These are phyloP conservation scores for Flaveria brownii DNA, from an alignment of 129 eudicot species.

Conservation along the genomic window DNA sequence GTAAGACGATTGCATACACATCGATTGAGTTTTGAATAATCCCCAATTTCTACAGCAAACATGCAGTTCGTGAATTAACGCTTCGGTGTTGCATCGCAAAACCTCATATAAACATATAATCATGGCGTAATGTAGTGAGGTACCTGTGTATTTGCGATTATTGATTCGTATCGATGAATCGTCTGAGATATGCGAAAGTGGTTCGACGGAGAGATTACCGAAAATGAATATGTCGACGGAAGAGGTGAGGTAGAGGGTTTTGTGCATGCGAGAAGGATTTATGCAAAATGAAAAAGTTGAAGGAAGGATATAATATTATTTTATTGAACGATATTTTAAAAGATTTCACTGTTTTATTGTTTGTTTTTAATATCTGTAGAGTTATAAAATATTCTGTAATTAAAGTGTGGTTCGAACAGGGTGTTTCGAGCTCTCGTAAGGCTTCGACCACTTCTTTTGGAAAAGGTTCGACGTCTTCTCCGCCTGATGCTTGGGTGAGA, in stretches of 20 bases:
- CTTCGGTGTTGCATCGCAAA: too few relatives aligned
- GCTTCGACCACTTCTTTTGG: slow-evolving; percentile 73
- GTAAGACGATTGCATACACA: too few relatives aligned
- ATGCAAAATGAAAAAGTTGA: too few relatives aligned
- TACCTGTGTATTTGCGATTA: slow-evolving; percentile 11
- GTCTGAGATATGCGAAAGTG: neutral
- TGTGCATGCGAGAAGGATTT: neutral
- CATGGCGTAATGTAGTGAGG: neutral
- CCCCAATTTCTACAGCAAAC: too few relatives aligned
- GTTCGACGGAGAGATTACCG: neutral
- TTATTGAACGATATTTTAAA: too few relatives aligned
- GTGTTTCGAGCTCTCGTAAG: slow-evolving; percentile 61
- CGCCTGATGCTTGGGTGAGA: slow-evolving; percentile 75
- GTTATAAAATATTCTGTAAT: too few relatives aligned
- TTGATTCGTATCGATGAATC: neutral
- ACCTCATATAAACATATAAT: slow-evolving; percentile 1
- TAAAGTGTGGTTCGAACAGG: slow-evolving; percentile 61
- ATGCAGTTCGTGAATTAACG: too few relatives aligned
- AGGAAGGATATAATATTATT: too few relatives aligned
- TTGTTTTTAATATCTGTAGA: too few relatives aligned
- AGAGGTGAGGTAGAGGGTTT: neutral
- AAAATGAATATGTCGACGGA: neutral
- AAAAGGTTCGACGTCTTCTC: slow-evolving; percentile 67
- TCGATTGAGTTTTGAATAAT: too few relatives aligned
- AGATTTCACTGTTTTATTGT: too few relatives aligned